Base-by-base conservation (phyloP, 257 asterid species). In the Anisodus acutangulus region DNA sequence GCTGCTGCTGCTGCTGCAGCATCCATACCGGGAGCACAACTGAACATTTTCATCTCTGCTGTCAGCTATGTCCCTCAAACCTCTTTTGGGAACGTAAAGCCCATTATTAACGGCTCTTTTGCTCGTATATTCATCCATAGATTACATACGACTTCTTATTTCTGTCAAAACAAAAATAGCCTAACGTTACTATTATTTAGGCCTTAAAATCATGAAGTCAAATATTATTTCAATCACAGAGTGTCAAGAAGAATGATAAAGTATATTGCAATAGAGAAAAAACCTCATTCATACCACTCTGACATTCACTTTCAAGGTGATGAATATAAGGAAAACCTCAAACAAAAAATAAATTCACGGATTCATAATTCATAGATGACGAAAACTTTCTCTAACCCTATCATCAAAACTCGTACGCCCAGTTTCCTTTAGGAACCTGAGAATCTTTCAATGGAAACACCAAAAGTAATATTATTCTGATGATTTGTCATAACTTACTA, bases 21-120 rank as follows among this genome's bases (percentile, higher is more conserved):
- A 95, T 85, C 98, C 97, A 87, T 89, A 90, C 68, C 98, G 92
- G 63, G 91, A 91, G 87, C 99, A 95, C 67, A 90, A 91, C 41
- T 92, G 93, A 85, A 90, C 87, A 85, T 87, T 87, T 80, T 84
- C 90, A 83, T 86, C 93, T 84, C 84, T 84, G 49, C 80, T 89
- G 0, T 84, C 45, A 35, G 89, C 49, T 54, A 83, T 81, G 81
- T 87, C 88, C 83, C 86, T 90, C 17, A 85, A 70, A 85, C 88
- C 90, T 86, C 86, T 92, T 88, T 88, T 88, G 26, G 92, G 85
- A 49, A 85, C 79, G 43, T 84, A 85, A 81, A 82, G 78, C 83
- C 90, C 89, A 26, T 84, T 76, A 26, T 84, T 76, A 26, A 49
- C 78, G 60, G 87, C 81, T 88, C 90, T 85, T 88, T 92, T 91